Evolutionary conservation across 140 eudicot genomes (phyloP).

Genomic region (Ambrosia hybrid): DNA sequence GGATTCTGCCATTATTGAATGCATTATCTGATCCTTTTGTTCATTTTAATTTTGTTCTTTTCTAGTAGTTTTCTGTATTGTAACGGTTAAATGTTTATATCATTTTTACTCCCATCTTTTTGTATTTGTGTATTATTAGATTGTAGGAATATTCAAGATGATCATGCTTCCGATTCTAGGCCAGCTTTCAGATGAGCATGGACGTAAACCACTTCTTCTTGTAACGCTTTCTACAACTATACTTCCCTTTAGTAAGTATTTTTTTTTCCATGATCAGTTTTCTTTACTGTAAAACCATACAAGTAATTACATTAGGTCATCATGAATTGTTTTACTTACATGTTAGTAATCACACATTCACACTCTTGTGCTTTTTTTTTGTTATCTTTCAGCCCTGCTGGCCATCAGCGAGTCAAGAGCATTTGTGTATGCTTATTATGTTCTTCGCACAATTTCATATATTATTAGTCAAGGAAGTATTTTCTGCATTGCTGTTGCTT

Average conservation of each 20-base stretch:
- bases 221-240: constrained; percentile 78
- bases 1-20: constrained; percentile 10
- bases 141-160: constrained; percentile 94
- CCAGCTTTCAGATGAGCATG: constrained; percentile 88
- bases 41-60: constrained; percentile 13
- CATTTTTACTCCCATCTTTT: background rate
- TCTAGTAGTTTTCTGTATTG: background rate
- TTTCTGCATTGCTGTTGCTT: constrained; percentile 95
- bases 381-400: constrained; percentile 62
- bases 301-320: background rate
- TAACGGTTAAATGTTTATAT: background rate
- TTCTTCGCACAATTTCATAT: constrained; percentile 73
- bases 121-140: constrained; percentile 32
- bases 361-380: background rate
- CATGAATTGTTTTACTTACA: background rate
- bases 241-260: constrained; percentile 68
- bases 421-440: constrained; percentile 82
- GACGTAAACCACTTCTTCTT: constrained; percentile 93
- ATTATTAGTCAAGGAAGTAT: constrained; percentile 98
- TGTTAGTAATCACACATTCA: constrained; percentile 9
- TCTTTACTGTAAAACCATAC: background rate
- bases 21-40: constrained; percentile 1
- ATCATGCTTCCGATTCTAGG: constrained; percentile 85
- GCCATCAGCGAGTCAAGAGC: constrained; percentile 68
- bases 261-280: background rate